Base-by-base conservation (phyloP, 768 basidiomycete genomes). In the Calocybe gangraenosa region DNA sequence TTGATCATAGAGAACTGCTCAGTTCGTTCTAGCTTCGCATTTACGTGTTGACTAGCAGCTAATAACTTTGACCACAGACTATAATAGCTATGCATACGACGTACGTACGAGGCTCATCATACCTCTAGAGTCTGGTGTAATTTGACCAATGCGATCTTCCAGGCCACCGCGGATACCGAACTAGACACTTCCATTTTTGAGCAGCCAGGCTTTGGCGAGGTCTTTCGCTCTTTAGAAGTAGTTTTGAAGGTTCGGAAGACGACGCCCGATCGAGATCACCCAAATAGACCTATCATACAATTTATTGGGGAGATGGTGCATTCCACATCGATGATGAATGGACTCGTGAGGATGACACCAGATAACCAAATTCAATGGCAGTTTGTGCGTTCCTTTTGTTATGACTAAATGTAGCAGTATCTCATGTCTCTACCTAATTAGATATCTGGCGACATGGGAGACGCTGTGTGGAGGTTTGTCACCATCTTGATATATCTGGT, bases 1-100 rank as follows among this genome's bases (percentile, higher is more conserved):
- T 76, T 42, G 84, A 87, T 57, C 84, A 87, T 54, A 64, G 81
- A 4, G 81, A 81, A 37, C 68, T 87, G 30, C 53, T 84, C 33
- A 63, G 84, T 87, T 54, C 59, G 82, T 66, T 11, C 40, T 25
- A 28, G 25, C 25, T 5, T 28, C 11, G 6, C 11, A 28, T 28
- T 28, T 28, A 28, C 11, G 11, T 28, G 25, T 28, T 28, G 5
- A 28, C 11, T 6, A 6, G 11, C 25, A 11, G 11, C 6, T 28
- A 28, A 28, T 11, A 28, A 28, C 6, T 28, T 11, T 5, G 11
- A 28, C 10, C 2, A 32, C 20, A 59, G 58, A 41, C 32, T 81
- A 74, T 48, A 85, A 85, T 49, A n/a, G n/a, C n/a, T n/a, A n/a
- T n/a, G n/a, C n/a, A n/a, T n/a, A n/a, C n/a, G n/a, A n/a, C n/a